Evolutionary conservation across 805 yeast genomes (phyloP).

Genomic region (Candida tallmaniae): DNA sequence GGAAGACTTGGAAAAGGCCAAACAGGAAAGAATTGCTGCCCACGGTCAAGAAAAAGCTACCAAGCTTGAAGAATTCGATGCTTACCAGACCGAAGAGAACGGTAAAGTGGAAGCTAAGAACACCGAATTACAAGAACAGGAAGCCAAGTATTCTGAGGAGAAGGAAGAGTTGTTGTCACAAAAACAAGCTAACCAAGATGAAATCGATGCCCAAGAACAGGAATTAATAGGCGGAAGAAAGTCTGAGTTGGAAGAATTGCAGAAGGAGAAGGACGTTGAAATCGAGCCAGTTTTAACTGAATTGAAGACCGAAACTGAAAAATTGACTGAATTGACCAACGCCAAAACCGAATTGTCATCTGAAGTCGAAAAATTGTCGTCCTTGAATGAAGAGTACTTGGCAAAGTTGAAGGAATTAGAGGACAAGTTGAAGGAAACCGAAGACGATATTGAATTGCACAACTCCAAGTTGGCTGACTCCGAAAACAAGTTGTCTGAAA

Average conservation of each 20-base stretch:
- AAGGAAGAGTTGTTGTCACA: conserved; percentile 42
- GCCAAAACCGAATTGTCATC: conserved; percentile 44
- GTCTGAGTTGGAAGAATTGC: conserved; percentile 43
- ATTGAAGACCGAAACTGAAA: conserved; percentile 44
- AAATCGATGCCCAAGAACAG: conserved; percentile 39
- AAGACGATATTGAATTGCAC: conserved; percentile 28
- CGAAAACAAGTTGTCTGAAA: conserved; percentile 34
- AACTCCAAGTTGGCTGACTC: conserved; percentile 29
- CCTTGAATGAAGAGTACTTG: conserved; percentile 41
- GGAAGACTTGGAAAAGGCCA: conserved; percentile 32
- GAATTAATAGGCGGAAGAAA: conserved; percentile 43
- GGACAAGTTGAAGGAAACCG: conserved; percentile 40
- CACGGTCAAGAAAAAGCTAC: conserved; percentile 28
- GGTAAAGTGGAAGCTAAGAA: conserved; percentile 24
- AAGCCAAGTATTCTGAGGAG: conserved; percentile 34
- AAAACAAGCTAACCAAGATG: conserved; percentile 44
- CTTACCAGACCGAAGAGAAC: conserved; percentile 26
- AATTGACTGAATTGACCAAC: conserved; percentile 46
- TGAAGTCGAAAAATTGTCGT: conserved; percentile 42
- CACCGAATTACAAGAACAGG: conserved; percentile 29
- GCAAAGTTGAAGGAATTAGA: conserved; percentile 41
- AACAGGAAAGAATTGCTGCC: conserved; percentile 26
- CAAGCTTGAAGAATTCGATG: conserved; percentile 25
- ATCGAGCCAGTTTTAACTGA: conserved; percentile 53
- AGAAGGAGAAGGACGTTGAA: conserved; percentile 49